Base-by-base conservation (phyloP, 2,329 filamentous ascomycete species). In the Ceratocystis diversiconidia region DNA sequence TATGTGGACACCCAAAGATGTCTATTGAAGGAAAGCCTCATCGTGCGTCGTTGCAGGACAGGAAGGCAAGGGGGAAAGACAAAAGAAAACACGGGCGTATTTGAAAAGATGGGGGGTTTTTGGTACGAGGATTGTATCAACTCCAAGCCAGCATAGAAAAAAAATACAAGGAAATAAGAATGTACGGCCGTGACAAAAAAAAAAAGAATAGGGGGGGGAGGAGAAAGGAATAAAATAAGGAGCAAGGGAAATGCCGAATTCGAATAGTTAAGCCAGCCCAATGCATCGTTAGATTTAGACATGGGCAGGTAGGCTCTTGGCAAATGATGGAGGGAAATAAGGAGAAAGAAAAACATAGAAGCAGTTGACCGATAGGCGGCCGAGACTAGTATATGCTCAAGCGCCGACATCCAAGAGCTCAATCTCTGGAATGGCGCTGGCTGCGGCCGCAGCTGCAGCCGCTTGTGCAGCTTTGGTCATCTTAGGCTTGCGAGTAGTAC, bases 331-430 rank as follows among this genome's bases (percentile, higher is more conserved):
- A 19, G 36, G 32, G 5, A 36, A 57, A n/a, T 57, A 62, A 28
- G 46, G 44, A 25, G 32, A 63, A 66, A 66, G 43, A 19, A 41
- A 63, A 60, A 52, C 30, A 52, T 60, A 46, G 30, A 36, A 41
- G 48, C 28, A 15, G 36, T 5, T 15, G 36, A 3, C 36, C n/a
- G 44, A 25, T 19, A 43, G 43, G 22, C 22, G 43, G 22, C 22
- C 19, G 6, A 52, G 32, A 59, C 66, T 3, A 41, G 36, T 15
- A 61, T 63, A 52, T 32, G 44, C 57, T 65, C 63, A 67, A 63
- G 66, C 66, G 17, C 66, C 66, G 25, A 67, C 63, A 61, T 67
- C 66, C 15, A 67, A 30, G 48, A 67, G 62, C 43, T 67, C 66
- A 63, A 67, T 50, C n/a, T 67, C 65, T 19, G 65, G 65, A 4